Percentiles rank a stretch among this genome's conserved stretches.
These are phyloP conservation scores for Pneumocystis canis DNA, from an alignment of 1,139 yeast genomes.

Conservation along the genomic window DNA sequence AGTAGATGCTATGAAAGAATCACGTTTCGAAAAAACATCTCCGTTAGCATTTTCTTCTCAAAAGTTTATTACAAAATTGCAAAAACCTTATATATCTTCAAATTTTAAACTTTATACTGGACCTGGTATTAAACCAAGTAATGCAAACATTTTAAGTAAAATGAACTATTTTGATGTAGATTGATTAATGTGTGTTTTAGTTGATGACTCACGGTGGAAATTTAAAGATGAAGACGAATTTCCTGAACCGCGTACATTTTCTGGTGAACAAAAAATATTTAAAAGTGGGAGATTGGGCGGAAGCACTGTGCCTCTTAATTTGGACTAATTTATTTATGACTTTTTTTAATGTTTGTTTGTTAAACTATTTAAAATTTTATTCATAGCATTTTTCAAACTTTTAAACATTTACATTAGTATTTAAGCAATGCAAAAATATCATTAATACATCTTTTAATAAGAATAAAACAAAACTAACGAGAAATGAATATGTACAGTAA, in stretches of 20 bases:
- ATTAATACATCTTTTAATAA: background rate
- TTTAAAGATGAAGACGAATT: constrained; percentile 54
- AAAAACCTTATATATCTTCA: background rate
- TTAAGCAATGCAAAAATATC: background rate
- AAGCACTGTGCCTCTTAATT: constrained; percentile 73
- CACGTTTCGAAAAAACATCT: background rate
- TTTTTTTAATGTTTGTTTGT: background rate
- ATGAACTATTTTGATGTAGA: constrained; percentile 1
- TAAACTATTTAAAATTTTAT: background rate
- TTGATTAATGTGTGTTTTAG: constrained; percentile 20
- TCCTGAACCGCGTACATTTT: constrained; percentile 72
- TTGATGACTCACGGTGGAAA: constrained; percentile 63
- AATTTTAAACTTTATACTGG: background rate
- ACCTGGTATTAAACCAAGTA: background rate
- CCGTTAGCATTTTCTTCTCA: constrained; percentile 2
- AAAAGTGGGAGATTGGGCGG: constrained; percentile 78
- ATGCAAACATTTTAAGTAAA: background rate
- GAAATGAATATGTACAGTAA: background rate
- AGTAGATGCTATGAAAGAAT: background rate
- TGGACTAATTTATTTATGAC: constrained; percentile 30
- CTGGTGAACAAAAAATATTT: constrained; percentile 56
- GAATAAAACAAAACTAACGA: background rate
- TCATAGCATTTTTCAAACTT: background rate
- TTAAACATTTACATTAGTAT: background rate
- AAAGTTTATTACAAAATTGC: background rate